Conservation (phyloP, 148 eudicot species). For the Vaccinium darrowii region DNA sequence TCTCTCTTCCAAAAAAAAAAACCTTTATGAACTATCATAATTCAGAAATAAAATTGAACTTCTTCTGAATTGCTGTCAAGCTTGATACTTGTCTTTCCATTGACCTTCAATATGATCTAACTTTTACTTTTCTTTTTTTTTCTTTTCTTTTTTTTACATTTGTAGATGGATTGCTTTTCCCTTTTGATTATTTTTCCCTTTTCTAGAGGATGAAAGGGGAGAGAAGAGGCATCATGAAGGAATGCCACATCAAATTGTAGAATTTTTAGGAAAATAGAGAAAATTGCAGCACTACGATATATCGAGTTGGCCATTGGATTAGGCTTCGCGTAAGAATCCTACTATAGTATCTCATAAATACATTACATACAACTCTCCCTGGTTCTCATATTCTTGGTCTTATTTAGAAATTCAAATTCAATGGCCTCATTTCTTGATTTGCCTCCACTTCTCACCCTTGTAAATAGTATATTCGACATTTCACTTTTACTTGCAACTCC, state of each 20-base stretch:
- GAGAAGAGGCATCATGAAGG: not conserved
- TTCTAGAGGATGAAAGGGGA: not conserved
- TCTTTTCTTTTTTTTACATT: not conserved
- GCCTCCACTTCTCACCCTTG: no score
- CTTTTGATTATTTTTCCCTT: not conserved
- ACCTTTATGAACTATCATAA: no score
- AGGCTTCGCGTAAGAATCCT: not conserved
- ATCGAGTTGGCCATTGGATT: not conserved
- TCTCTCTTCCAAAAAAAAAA: no score
- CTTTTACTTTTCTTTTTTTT: not conserved
- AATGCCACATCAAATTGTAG: not conserved
- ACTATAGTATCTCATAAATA: not conserved
- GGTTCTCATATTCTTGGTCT: no score
- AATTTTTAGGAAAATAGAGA: no score
- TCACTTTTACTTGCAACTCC: not conserved
- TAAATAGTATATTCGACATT: no score
- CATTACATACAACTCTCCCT: no score
- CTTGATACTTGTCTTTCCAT: not conserved
- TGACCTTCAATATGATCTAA: not conserved
- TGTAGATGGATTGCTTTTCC: not conserved
- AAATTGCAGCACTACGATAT: no score
- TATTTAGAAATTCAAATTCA: no score
- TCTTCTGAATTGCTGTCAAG: not conserved
- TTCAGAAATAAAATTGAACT: not conserved
- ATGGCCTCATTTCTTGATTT: no score